These are phyloP conservation scores for Lasiodiplodia gonubiensis DNA, from an alignment of 2,329 filamentous ascomycete species.

Conservation along the genomic window DNA sequence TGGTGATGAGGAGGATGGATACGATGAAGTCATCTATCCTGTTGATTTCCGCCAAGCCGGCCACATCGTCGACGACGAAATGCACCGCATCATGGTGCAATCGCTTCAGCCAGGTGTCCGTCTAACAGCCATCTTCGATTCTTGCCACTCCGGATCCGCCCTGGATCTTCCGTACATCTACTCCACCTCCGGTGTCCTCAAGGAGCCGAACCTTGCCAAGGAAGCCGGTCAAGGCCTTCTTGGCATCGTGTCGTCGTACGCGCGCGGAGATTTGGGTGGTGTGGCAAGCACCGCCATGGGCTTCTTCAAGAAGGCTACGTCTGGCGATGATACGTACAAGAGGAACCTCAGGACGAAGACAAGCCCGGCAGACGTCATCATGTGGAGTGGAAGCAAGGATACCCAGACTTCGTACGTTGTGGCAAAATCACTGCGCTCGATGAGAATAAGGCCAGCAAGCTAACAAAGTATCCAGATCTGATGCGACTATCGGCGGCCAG, in stretches of 20 bases:
- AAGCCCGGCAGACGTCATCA: slow-evolving; percentile 91
- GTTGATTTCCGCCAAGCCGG: slow-evolving; percentile 81
- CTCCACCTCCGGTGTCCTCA: slow-evolving; percentile 78
- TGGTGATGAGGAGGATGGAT: slow-evolving; percentile 80
- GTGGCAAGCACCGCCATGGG: slow-evolving; percentile 81
- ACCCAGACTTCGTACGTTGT: slow-evolving; percentile 78
- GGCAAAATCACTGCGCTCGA: slow-evolving; percentile 40
- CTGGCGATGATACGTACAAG: slow-evolving; percentile 78
- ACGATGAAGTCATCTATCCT: slow-evolving; percentile 83
- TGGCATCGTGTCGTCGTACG: slow-evolving; percentile 76
- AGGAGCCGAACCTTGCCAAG: slow-evolving; percentile 81
- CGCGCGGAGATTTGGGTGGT: slow-evolving; percentile 79
- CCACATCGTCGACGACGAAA: slow-evolving; percentile 82
- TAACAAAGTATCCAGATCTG: slow-evolving; percentile 57
- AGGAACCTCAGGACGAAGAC: slow-evolving; percentile 88
- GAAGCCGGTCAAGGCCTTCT: slow-evolving; percentile 76
- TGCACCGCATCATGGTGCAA: slow-evolving; percentile 79
- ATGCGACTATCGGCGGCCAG: slow-evolving; percentile 84
- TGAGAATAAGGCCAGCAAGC: neutral
- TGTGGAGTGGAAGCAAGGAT: slow-evolving; percentile 98
- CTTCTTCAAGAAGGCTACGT: slow-evolving; percentile 85
- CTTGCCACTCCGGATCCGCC: slow-evolving; percentile 78
- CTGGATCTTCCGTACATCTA: slow-evolving; percentile 81
- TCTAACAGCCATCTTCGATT: slow-evolving; percentile 80
- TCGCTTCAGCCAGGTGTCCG: slow-evolving; percentile 83